These are phyloP conservation scores for Didymella segeticola DNA, from an alignment of 2,329 filamentous ascomycete genomes.

Conservation along the genomic window DNA sequence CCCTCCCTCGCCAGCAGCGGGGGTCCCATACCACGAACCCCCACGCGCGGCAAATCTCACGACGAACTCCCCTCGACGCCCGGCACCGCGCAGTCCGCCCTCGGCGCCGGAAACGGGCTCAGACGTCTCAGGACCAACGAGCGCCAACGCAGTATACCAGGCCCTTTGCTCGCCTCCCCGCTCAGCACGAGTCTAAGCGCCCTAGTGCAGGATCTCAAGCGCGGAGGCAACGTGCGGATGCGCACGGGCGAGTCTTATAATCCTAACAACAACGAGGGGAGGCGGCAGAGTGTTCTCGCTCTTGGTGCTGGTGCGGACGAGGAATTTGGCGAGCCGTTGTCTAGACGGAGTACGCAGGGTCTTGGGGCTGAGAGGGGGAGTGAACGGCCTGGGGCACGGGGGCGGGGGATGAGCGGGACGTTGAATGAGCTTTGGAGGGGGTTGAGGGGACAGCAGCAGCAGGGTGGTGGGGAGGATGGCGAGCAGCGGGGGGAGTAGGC, in stretches of 20 bases:
- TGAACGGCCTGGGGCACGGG: slow-evolving; percentile 2
- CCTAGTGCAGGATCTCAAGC: slow-evolving; percentile 69
- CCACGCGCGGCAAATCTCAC: slow-evolving; percentile 11
- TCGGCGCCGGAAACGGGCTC: slow-evolving; percentile 24
- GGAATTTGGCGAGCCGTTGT: slow-evolving; percentile 32
- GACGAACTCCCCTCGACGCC: slow-evolving; percentile 28
- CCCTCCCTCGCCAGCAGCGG: slow-evolving; percentile 7
- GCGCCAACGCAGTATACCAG: slow-evolving; percentile 42
- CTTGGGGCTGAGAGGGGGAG: slow-evolving; percentile 11
- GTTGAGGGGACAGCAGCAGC: slow-evolving; percentile 28
- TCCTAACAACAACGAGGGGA: background rate
- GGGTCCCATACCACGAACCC: slow-evolving; percentile 19
- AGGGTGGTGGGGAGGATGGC: slow-evolving; percentile 21
- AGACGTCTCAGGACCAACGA: slow-evolving; percentile 43
- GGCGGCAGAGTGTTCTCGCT: slow-evolving; percentile 32
- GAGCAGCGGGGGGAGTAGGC: background rate
- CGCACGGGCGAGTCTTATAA: slow-evolving; percentile 6
- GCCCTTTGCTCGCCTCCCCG: slow-evolving; percentile 66
- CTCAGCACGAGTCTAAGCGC: slow-evolving; percentile 67
- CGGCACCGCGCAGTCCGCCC: slow-evolving; percentile 24
- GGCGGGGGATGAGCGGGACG: slow-evolving; percentile 41
- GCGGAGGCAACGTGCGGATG: slow-evolving; percentile 53
- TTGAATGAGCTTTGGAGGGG: slow-evolving; percentile 42
- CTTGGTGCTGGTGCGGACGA: slow-evolving; percentile 22
- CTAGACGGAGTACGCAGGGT: slow-evolving; percentile 29